These are phyloP conservation scores for Asclepias syriaca DNA, from an alignment of 257 asterid species.

Conservation along the genomic window DNA sequence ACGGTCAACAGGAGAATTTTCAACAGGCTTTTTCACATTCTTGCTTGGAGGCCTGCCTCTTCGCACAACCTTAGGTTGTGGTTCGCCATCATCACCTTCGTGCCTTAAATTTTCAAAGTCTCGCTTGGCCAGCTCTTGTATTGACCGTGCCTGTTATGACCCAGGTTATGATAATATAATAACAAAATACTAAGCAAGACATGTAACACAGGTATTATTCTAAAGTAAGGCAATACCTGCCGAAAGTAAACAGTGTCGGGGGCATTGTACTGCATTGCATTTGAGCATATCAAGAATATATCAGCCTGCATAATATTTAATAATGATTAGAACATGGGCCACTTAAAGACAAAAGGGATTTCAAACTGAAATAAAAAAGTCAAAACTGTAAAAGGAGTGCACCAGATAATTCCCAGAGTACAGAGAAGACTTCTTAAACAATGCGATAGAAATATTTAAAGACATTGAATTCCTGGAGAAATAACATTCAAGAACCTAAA, in stretches of 20 bases:
- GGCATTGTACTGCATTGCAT: conserved; percentile 91
- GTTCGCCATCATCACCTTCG: conserved; percentile 87
- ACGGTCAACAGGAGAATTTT: conserved; percentile 50
- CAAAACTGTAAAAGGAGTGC: not conserved
- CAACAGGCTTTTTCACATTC: conserved; percentile 55
- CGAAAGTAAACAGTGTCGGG: conserved; percentile 78
- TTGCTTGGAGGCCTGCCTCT: conserved; percentile 96
- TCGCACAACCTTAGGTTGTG: conserved; percentile 86
- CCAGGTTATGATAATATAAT: conserved; percentile 13
- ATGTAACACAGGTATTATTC: not conserved
- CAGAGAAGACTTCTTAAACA: not conserved
- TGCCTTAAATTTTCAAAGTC: conserved; percentile 82
- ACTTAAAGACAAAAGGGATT: not conserved
- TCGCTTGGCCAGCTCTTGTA: conserved; percentile 73
- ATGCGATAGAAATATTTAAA: not conserved
- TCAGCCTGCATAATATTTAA: conserved; percentile 58
- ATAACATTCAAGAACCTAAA: not conserved
- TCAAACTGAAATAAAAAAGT: not conserved
- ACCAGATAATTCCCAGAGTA: not conserved
- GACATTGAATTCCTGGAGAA: not conserved
- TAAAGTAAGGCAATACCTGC: conserved; percentile 49
- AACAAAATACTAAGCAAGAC: conserved; percentile 9
- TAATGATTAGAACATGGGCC: not conserved
- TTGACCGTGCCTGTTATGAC: conserved; percentile 67
- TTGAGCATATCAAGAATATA: conserved; percentile 78